Conservation (phyloP, 2,329 filamentous ascomycete species). For the Claviceps pazoutovae region DNA sequence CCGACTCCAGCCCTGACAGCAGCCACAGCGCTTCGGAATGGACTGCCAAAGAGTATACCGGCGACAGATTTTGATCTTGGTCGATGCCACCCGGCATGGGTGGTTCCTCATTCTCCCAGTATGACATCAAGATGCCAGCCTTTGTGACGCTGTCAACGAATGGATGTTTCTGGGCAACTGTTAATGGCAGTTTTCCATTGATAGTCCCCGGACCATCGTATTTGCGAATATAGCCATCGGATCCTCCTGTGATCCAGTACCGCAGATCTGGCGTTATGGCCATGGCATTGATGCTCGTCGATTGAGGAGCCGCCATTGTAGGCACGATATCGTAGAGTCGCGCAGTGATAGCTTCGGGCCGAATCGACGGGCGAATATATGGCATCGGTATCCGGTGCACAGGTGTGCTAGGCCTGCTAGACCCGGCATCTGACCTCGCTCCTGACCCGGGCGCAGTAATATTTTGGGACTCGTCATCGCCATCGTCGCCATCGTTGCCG, state of each 20-base stretch:
- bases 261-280: slow-evolving; percentile 85
- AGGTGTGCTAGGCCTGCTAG: slow-evolving; percentile 17
- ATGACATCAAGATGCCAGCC: slow-evolving; percentile 83
- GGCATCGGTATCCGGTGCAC: slow-evolving; percentile 8
- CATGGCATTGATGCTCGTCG: slow-evolving; percentile 88
- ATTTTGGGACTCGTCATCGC: slow-evolving; percentile 14
- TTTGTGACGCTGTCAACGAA: slow-evolving; percentile 97
- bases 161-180: slow-evolving; percentile 87
- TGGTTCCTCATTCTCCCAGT: slow-evolving; percentile 95
- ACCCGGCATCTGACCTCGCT: slow-evolving; percentile 1
- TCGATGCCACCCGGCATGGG: slow-evolving; percentile 26
- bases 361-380: slow-evolving; percentile 43
- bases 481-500: slow-evolving; percentile 30
- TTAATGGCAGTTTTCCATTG: slow-evolving; percentile 85
- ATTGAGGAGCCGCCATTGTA: slow-evolving; percentile 90
- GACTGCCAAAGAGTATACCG: slow-evolving; percentile 86
- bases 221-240: slow-evolving; percentile 91
- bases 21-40: slow-evolving; percentile 87
- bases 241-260: slow-evolving; percentile 88
- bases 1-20: slow-evolving; percentile 78
- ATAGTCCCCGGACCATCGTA: slow-evolving; percentile 93
- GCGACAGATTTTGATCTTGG: slow-evolving; percentile 57
- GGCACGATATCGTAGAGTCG: slow-evolving; percentile 86
- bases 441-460: slow-evolving; percentile 6
- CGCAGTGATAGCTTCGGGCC: slow-evolving; percentile 66